phyloP scores from a whole-genome alignment of 2,329 filamentous ascomycete species.

The Ophiostoma ulmi region DNA sequence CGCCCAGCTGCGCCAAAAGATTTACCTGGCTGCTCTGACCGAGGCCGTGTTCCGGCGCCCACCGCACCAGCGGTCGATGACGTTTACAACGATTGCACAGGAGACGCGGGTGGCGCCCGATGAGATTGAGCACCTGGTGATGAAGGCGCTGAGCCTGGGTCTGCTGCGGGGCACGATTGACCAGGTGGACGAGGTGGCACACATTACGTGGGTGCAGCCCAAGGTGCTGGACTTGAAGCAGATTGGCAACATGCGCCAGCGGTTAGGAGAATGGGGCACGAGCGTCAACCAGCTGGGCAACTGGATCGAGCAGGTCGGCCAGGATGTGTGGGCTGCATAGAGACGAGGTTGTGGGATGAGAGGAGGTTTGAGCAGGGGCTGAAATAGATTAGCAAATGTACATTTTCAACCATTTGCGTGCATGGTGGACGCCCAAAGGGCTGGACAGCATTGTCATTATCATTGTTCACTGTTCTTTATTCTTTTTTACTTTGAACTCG shows the following conservation, averaged over 20 bases:
- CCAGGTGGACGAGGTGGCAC: slow-evolving; percentile 87
- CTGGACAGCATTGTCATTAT: background rate
- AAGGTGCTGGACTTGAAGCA: slow-evolving; percentile 95
- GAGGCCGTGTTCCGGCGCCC: slow-evolving; percentile 94
- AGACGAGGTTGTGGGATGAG: background rate
- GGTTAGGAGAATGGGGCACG: slow-evolving; percentile 89
- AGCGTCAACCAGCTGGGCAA: slow-evolving; percentile 94
- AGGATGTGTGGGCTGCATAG: slow-evolving; percentile 89
- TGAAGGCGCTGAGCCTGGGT: slow-evolving; percentile 96
- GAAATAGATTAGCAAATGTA: slow-evolving; percentile 8
- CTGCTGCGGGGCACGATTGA: slow-evolving; percentile 89
- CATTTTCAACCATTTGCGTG: slow-evolving; percentile 1
- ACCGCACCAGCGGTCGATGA: slow-evolving; percentile 91
- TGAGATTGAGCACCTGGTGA: slow-evolving; percentile 96
- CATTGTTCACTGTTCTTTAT: background rate
- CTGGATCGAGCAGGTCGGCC: slow-evolving; percentile 90
- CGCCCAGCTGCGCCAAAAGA: slow-evolving; percentile 90
- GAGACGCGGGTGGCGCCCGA: slow-evolving; percentile 88
- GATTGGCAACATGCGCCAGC: slow-evolving; percentile 83
- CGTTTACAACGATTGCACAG: slow-evolving; percentile 77
- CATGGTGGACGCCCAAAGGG: background rate
- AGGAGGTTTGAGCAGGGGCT: background rate
- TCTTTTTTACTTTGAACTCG: no score
- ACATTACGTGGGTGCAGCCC: slow-evolving; percentile 98
- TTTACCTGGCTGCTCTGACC: slow-evolving; percentile 90